A percentile compares a stretch with the other conserved stretches of the same genome.
phyloP scores from a whole-genome alignment of 2,329 filamentous ascomycete species.

The Fusarium duplospermum region DNA sequence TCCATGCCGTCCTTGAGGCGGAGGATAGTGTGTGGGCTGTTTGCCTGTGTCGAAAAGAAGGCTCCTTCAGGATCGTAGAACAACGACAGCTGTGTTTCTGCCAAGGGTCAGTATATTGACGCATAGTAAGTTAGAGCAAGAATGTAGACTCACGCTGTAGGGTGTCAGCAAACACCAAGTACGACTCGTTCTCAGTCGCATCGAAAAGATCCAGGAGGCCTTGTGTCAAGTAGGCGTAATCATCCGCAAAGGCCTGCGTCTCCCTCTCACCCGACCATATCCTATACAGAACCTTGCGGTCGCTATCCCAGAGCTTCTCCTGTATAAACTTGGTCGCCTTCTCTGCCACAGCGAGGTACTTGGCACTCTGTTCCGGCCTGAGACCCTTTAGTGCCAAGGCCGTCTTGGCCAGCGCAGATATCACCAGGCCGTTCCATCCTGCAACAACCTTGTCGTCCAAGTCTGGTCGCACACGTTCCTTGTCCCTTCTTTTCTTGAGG shows the following conservation, averaged over 20 bases:
- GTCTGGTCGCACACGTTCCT: slow-evolving; percentile 78
- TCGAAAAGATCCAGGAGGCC: slow-evolving; percentile 88
- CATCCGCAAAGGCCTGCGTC: slow-evolving; percentile 84
- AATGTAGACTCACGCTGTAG: slow-evolving; percentile 72
- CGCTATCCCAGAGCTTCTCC: slow-evolving; percentile 76
- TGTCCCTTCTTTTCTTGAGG: slow-evolving; percentile 77
- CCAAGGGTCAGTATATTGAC: slow-evolving; percentile 14
- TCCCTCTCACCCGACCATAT: slow-evolving; percentile 77
- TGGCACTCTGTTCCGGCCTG: slow-evolving; percentile 65
- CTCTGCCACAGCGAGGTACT: slow-evolving; percentile 74
- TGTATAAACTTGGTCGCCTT: slow-evolving; percentile 79
- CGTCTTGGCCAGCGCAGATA: slow-evolving; percentile 82
- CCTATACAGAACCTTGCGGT: slow-evolving; percentile 73
- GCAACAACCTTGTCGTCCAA: slow-evolving; percentile 91
- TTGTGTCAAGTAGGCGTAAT: slow-evolving; percentile 90
- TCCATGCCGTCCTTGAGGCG: slow-evolving; percentile 97
- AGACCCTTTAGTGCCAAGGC: slow-evolving; percentile 74
- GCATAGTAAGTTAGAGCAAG: background rate
- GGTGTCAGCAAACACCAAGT: slow-evolving; percentile 83
- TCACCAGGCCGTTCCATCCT: slow-evolving; percentile 89
- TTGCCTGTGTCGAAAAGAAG: slow-evolving; percentile 77
- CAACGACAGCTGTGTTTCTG: slow-evolving; percentile 76
- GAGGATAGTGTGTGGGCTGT: slow-evolving; percentile 78
- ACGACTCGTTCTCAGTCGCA: slow-evolving; percentile 79
- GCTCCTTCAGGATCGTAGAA: slow-evolving; percentile 81